Percentiles rank a stretch among this genome's conserved stretches.
Conservation (phyloP, 1,284 basidiomycete genomes). For the Quambalaria eucalypti region DNA sequence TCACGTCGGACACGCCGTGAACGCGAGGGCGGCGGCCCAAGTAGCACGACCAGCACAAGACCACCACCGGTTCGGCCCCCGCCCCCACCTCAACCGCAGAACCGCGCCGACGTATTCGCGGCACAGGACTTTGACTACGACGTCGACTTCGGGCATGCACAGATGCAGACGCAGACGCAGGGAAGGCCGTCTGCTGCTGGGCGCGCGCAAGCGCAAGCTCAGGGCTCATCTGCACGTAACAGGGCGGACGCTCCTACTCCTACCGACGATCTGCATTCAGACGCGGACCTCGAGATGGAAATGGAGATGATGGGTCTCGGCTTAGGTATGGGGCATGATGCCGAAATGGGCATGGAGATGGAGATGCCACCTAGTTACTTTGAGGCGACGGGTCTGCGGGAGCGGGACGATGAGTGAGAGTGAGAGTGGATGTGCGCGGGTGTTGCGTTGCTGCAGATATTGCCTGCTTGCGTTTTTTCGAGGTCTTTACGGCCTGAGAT, state of each 20-base stretch:
- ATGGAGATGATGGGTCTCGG: neutral
- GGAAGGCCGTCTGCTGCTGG: neutral
- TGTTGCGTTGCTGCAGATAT: too few relatives aligned
- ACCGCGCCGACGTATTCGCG: too few relatives aligned
- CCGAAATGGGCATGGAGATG: slow-evolving; percentile 15
- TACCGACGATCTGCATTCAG: slow-evolving; percentile 4
- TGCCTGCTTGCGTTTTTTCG: too few relatives aligned
- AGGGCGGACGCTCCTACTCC: neutral
- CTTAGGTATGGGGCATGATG: neutral
- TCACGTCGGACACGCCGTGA: too few relatives aligned
- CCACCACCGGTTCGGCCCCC: too few relatives aligned
- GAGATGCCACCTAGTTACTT: slow-evolving; percentile 40
- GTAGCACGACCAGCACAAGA: too few relatives aligned
- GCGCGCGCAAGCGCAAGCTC: neutral
- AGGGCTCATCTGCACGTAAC: neutral
- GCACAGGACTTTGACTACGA: too few relatives aligned
- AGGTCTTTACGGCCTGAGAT: too few relatives aligned
- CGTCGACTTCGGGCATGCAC: too few relatives aligned
- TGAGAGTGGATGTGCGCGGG: too few relatives aligned
- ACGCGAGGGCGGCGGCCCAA: too few relatives aligned
- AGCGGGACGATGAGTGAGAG: slow-evolving; percentile 4
- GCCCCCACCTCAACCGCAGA: too few relatives aligned
- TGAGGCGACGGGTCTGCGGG: slow-evolving; percentile 19
- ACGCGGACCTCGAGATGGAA: slow-evolving; percentile 6
- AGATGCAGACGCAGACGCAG: neutral